Base-by-base conservation (phyloP, 495 filamentous ascomycete species). In the Hypomontagnella monticulosa region DNA sequence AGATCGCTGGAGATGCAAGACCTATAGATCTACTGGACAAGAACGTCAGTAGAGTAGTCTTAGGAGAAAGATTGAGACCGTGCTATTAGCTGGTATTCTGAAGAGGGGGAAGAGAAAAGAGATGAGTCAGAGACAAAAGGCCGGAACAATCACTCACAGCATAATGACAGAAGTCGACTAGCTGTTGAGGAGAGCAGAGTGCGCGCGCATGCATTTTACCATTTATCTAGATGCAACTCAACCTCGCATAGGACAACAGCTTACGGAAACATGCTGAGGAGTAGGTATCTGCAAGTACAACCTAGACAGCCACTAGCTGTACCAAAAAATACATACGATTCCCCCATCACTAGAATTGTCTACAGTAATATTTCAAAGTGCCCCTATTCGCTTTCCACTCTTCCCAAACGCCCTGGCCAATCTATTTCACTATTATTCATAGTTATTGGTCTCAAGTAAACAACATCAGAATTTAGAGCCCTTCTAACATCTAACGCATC, bases 11-110 rank as follows among this genome's bases (percentile, higher is more conserved):
- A 58, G 27, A 43, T 46, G 15, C 52, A 41, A 58, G 15, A 49
- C 27, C 47, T 68, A 59, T 49, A 58, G 11, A 49, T 34, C 47
- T 68, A 59, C 54, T 36, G 4, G 19, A 43, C 47, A 58, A 43
- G 23, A 52, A 53, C 32, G 47, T 53, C 44, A 9, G 41, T 61
- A 52, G 52, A 53, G 10, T 14, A 54, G 44, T 12, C 14, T 51
- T 11, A 63, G 14, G 48, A 51, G 43, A 30, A n/a, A 20, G 48
- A 18, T 27, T 16, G 11, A 37, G 54, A 42, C 23, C 27, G 51
- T 51, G 16, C 3, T 8, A 40, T 37, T 41, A 15, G 16, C 54
- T 36, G 42, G 14, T 37, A 37, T 32, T 34, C 37, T 36, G 42
- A 55, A 58, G 47, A 63, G 38, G 43, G 27, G 42, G 38, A 55